Evolutionary conservation across 768 basidiomycete species (phyloP), one percentile per base, ranked within the genome.

Genomic region (Termitomyces sp.): DNA sequence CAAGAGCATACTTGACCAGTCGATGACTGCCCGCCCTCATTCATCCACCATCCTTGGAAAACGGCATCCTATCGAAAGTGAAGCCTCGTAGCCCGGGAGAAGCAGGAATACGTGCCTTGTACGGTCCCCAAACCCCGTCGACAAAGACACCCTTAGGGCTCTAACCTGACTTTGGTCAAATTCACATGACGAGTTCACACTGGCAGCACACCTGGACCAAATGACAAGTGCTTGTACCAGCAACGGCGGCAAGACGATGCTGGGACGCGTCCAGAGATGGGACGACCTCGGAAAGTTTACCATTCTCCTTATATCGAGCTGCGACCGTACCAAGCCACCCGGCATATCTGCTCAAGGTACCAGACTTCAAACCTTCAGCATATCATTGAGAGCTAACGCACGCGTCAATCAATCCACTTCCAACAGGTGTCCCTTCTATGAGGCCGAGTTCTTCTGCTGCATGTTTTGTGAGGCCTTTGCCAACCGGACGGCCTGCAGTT

Each of bases 21-120:
- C 1, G 95, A 95, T 8, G 95, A 97, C 73, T 99, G 97, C 2
- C 97, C 97, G 41, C 96, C 97, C 74, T 99, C 97, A 68, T 95
- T 99, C 94, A 98, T 97, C 97, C 96, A 99, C 89, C 93, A 95
- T 18, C 88, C 93, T 46, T 87, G 87, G 74, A 98, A 95, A 35
- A 95, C 81, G 6, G 93, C 87, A 68, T 98, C 88, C 84, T 91
- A 72, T 7, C 49, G 4, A 55, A 38, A 36, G n/a, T 49, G 56
- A 13, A 12, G 18, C 54, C 9, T 9, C 49, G 12, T 20, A 40
- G 5, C 12, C 3, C 12, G 18, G 40, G 6, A 18, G 26, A 40
- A 26, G 56, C 44, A 6, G 63, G 36, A 49, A 18, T 18, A 33
- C n/a, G 2, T 65, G 86, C 88, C 74, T 82, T 89, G 71, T 93